Conservation (phyloP, 169 alveolate species). For the Eimeria necatrix region DNA sequence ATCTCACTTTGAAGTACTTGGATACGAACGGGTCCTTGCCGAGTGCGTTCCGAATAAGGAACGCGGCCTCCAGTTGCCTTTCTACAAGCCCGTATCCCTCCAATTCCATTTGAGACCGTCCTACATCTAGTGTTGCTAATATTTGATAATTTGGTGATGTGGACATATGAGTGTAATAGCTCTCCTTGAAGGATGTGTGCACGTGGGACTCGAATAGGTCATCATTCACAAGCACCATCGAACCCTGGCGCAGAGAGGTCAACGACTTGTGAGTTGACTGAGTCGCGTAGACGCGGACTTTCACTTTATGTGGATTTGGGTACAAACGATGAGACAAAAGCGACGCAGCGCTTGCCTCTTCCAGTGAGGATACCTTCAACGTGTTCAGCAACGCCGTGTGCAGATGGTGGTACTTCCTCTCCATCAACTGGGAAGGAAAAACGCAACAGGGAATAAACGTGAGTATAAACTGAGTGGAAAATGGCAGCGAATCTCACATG, state of each 20-base stretch:
- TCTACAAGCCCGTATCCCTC: conserved; percentile 86
- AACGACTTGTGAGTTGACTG: conserved; percentile 85
- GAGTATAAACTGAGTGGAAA: not conserved
- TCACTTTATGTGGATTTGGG: conserved; percentile 82
- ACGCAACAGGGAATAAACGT: not conserved
- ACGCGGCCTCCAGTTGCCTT: conserved; percentile 84
- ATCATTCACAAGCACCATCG: conserved; percentile 84
- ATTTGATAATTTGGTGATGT: conserved; percentile 87
- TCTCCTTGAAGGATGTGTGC: conserved; percentile 85
- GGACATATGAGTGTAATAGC: conserved; percentile 86
- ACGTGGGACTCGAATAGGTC: conserved; percentile 85
- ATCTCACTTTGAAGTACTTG: conserved; percentile 79
- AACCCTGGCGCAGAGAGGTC: conserved; percentile 86
- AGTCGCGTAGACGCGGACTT: conserved; percentile 87
- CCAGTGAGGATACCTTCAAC: conserved; percentile 79
- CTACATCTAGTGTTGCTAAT: conserved; percentile 85
- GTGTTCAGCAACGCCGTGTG: conserved; percentile 78
- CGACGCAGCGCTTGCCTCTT: conserved; percentile 73
- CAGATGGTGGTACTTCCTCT: conserved; percentile 80
- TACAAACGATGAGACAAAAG: conserved; percentile 81
- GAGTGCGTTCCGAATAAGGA: conserved; percentile 81
- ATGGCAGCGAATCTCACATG: too few species aligned
- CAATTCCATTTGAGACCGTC: conserved; percentile 86
- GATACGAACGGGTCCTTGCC: conserved; percentile 83
- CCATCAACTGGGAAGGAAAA: conserved; percentile 60